These are phyloP conservation scores for Neofusicoccum umdonicola DNA, from an alignment of 2,329 filamentous ascomycete species.

Conservation along the genomic window DNA sequence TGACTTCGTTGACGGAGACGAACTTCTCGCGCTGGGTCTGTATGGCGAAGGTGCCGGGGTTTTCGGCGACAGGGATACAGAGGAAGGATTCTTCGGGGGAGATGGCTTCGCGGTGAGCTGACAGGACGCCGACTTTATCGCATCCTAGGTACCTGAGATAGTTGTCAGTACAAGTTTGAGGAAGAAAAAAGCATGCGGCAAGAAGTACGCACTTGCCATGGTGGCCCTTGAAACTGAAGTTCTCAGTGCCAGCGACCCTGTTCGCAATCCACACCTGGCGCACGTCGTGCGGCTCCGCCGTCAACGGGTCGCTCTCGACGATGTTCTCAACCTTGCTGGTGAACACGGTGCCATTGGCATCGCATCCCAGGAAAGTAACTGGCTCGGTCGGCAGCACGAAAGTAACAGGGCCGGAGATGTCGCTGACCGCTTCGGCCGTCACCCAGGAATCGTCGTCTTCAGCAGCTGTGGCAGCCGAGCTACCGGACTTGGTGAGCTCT, in stretches of 20 bases:
- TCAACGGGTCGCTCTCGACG: conserved; percentile 76
- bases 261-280: conserved; percentile 94
- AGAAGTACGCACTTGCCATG: conserved; percentile 65
- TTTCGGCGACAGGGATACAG: conserved; percentile 60
- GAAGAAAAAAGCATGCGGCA: no score
- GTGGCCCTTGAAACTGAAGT: conserved; percentile 82
- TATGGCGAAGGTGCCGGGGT: conserved; percentile 69
- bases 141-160: conserved; percentile 71
- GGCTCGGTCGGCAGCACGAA: conserved; percentile 75
- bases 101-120: conserved; percentile 76
- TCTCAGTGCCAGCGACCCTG: conserved; percentile 75
- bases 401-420: conserved; percentile 79
- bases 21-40: conserved; percentile 72
- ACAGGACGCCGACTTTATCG: conserved; percentile 77
- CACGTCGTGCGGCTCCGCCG: conserved; percentile 91
- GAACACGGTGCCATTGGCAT: conserved; percentile 84
- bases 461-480: conserved; percentile 22
- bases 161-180: neutral
- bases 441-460: conserved; percentile 63
- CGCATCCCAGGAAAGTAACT: conserved; percentile 75
- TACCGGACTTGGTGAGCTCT: conserved; percentile 23
- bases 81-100: conserved; percentile 79
- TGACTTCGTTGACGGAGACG: conserved; percentile 55
- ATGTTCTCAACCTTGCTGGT: conserved; percentile 80
- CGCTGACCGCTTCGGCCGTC: conserved; percentile 69